Conservation (phyloP, 129 eudicot genomes). For the Chrysanthemum seticuspe region DNA sequence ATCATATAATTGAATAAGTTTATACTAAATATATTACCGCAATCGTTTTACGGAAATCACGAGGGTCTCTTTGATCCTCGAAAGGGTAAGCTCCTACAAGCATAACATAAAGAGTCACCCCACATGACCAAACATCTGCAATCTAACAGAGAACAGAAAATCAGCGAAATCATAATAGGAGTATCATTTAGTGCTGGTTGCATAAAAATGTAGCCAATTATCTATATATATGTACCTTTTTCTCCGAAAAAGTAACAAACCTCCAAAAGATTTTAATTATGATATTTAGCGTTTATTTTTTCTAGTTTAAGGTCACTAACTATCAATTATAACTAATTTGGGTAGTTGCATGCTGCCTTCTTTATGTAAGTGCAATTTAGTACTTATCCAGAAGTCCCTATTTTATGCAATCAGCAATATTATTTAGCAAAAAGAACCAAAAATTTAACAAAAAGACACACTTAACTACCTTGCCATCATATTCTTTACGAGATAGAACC, state of each 20-base stretch:
- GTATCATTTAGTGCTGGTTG: not conserved
- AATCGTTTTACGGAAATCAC: conserved; percentile 62
- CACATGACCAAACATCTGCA: conserved; percentile 85
- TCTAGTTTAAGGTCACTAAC: no score
- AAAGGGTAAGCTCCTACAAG: conserved; percentile 71
- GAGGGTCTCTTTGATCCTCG: conserved; percentile 67
- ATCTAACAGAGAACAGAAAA: conserved; percentile 34
- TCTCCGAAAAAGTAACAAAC: no score
- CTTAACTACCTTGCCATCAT: conserved; percentile 80
- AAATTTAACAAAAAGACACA: not conserved
- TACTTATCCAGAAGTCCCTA: no score
- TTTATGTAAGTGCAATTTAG: no score
- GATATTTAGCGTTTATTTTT: no score
- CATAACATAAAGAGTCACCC: conserved; percentile 71
- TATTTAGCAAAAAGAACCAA: not conserved
- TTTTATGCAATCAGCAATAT: not conserved
- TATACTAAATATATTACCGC: conserved; percentile 29
- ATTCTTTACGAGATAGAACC: conserved; percentile 75
- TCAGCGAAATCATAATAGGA: conserved; percentile 10
- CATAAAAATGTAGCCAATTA: not conserved
- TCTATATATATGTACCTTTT: no score
- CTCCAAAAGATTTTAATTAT: no score
- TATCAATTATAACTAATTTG: no score
- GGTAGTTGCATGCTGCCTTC: no score
- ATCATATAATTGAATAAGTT: not conserved